Base-by-base conservation (phyloP, 2,329 filamentous ascomycete genomes). In the Cordyceps fumosorosea region DNA sequence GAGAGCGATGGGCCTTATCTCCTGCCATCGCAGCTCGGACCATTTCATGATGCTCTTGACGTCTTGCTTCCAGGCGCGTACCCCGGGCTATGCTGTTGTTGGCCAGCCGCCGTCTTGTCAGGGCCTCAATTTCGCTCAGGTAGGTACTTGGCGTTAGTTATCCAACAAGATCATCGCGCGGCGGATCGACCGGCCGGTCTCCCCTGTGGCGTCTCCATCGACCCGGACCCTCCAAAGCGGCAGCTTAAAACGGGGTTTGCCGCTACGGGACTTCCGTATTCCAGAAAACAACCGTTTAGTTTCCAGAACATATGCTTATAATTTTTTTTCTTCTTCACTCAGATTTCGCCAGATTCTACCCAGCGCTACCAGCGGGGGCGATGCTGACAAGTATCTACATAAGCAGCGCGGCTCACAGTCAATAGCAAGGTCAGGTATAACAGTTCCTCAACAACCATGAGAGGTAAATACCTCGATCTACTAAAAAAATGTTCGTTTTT, bases 161-260 rank as follows among this genome's bases (percentile, higher is more conserved):
- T 44, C 40, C 10, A 24, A 12, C 11, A 34, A 12, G 48, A 45
- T 53, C 18, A 60, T 29, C 57, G 57, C 20, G 11, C 11, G 34
- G 34, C 34, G 34, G 29, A 53, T 10, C 26, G 47, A 32, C 29
- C 47, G 22, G 16, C 45, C 47, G 34, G 47, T 32, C 29, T 32
- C 47, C 32, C 56, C 47, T 54, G 50, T 60, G 58, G 58, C 58
- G 51, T 40, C 40, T 34, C 14, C 56, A 58, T 40, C n/a, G 47
- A 22, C 56, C 37, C 34, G 22, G 32, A 11, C 11, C 5, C 34
- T 42, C 22, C 34, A 52, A 8, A n/a, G 12, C 45, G 51, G n/a
- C n/a, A 7, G 29, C 26, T 24, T 24, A 10, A 48, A 55, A 61
- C 58, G 58, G 44, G 37, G 50, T 29, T 61, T 61, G 5, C 58